A percentile compares a stretch with the other conserved stretches of the same genome.
Conservation (phyloP, 1,284 basidiomycete genomes). For the Apiotrichum laibachii region DNA sequence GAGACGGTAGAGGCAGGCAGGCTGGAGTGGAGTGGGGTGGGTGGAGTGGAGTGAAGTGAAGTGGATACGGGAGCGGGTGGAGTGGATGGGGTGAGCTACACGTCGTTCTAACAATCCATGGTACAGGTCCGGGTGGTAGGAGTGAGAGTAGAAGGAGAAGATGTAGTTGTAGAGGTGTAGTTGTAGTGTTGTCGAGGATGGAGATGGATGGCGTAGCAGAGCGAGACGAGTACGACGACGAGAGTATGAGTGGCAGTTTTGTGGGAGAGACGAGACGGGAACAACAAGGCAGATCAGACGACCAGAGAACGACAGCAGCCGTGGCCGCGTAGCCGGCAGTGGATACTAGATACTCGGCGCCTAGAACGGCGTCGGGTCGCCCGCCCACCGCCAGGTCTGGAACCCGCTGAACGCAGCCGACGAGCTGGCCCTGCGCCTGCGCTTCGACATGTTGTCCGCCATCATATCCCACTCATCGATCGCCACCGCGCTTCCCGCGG, state of each 20-base stretch:
- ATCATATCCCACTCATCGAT: conserved; percentile 18
- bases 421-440: conserved; percentile 24
- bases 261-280: too few species aligned
- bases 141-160: not conserved
- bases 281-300: not conserved
- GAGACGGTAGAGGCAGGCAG: too few species aligned
- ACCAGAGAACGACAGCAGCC: not conserved
- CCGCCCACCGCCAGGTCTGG: conserved; percentile 37
- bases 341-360: too few species aligned
- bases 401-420: conserved; percentile 20
- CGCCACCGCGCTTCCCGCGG: not conserved
- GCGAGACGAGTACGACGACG: too few species aligned
- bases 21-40: not conserved
- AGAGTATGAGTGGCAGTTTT: too few species aligned
- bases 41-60: not conserved
- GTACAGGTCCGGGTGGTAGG: not conserved
- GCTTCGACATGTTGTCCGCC: conserved; percentile 25
- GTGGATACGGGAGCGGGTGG: not conserved
- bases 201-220: too few species aligned
- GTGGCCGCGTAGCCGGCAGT: not conserved
- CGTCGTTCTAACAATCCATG: too few species aligned
- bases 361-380: conserved; percentile 7
- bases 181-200: too few species aligned
- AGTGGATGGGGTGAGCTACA: not conserved
- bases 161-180: not conserved